phyloP scores from a whole-genome alignment of 768 basidiomycete species.

The Suillus sp. region DNA sequence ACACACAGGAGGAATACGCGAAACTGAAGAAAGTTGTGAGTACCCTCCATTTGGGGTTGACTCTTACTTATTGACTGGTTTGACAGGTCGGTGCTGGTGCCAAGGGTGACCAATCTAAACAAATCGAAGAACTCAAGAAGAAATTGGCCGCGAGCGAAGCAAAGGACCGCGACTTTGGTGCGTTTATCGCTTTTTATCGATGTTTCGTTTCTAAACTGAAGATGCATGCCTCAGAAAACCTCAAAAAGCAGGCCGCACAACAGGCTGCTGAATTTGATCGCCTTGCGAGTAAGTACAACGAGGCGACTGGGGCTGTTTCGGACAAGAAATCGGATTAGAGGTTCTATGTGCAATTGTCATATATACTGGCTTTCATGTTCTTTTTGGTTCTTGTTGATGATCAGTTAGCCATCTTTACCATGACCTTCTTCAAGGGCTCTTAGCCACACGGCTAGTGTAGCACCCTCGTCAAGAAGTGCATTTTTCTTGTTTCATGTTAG shows the following conservation, averaged over 20 bases:
- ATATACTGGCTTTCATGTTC: not conserved
- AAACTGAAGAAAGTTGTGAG: constrained; percentile 69
- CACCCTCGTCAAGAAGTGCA: not conserved
- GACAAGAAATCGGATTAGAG: constrained; percentile 68
- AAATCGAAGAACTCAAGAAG: constrained; percentile 69
- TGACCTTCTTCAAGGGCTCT: not conserved
- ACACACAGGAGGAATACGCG: constrained; percentile 85
- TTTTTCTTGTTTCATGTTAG: too few relatives aligned
- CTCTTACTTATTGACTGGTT: not conserved
- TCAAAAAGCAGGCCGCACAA: constrained; percentile 68
- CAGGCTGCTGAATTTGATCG: constrained; percentile 83
- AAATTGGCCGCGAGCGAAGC: constrained; percentile 59
- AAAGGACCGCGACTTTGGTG: constrained; percentile 69
- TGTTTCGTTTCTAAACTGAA: not conserved
- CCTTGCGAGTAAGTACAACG: constrained; percentile 76
- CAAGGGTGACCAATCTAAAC: constrained; percentile 33
- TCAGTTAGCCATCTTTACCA: not conserved
- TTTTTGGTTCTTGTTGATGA: not conserved
- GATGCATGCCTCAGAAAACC: not conserved
- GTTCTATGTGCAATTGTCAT: not conserved
- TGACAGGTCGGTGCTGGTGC: constrained; percentile 39
- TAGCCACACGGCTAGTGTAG: not conserved
- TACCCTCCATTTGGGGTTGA: not conserved
- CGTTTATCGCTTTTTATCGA: constrained; percentile 18
- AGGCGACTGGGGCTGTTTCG: constrained; percentile 58